Evolutionary conservation across 2,329 filamentous ascomycete species (phyloP), one percentile per base, ranked within the genome.

Genomic region (Albifimbria verrucaria): DNA sequence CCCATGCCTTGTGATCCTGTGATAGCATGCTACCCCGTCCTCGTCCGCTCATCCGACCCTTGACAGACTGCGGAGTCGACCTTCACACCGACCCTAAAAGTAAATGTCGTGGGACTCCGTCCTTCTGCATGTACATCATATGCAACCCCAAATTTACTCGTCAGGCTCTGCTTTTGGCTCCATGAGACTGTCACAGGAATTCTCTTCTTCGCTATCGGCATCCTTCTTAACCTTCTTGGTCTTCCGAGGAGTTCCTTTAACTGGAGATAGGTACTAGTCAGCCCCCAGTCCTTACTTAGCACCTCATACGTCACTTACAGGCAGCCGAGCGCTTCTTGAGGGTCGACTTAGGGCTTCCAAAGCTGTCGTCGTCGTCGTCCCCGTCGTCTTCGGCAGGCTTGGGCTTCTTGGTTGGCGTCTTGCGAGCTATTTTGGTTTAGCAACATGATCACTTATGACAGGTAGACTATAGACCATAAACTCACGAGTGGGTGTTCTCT

Each of bases 401-500:
- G 12, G 11, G 22, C 57, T 64, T 64, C 44, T 64, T 63, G 12
- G 49, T 28, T 4, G 52, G 25, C 11, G 50, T 21, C 55, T 65
- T 67, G 24, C 61, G 60, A n/a, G 50, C 65, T 66, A 44, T 12
- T 3, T 32, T 10, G 25, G 22, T 32, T 5, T 18, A 36, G 25
- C 25, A n/a, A 24, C 21, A 4, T 25, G 9, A 4, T 36, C 26
- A 36, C 6, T 12, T 18, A 17, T 6, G 5, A 4, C 4, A 15
- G 4, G 32, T 39, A n/a, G 18, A 32, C 12, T 21, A 21, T 39
- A 20, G 26, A 54, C 2, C 3, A 17, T n/a, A 17, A 42, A 57
- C 65, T 57, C 53, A 65, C 67, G 51, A 11, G 55, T 50, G 12
- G 56, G n/a, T n/a, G n/a, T n/a, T n/a, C n/a, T 26, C 51, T 63